Evolutionary conservation across 441 rosid genomes (phyloP), one percentile per base, ranked within the genome.

Genomic region (Populus tomentosa): DNA sequence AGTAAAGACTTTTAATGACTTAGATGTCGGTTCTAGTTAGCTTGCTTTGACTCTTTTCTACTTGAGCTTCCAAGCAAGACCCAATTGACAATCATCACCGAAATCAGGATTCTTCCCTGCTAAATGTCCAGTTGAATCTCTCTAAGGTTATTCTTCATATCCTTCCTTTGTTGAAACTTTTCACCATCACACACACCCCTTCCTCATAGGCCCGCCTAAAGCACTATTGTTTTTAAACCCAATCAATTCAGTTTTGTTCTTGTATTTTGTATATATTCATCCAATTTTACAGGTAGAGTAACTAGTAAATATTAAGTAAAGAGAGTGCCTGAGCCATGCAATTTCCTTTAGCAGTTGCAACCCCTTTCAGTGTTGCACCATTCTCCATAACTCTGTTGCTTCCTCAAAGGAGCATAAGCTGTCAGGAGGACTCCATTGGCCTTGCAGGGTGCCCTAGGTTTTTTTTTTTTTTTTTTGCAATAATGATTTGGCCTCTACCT

Each of bases 151-250:
- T 38, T 38, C 42, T 38, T 38, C 42, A 2, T 7, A 72, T 71
- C 62, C 75, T 32, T 20, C 46, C 70, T 24, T 18, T 64, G 28
- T 28, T 28, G 30, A 28, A 28, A 28, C 30, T 28, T 28, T 28
- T 28, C 30, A 28, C 30, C 30, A 28, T 74, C 10, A 74, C 3
- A 65, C 53, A 30, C 9, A 21, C 78, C 16, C 65, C 65, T 75
- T 75, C 30, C 32, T 75, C 67, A 42, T 67, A 75, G 11, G 7
- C 71, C 72, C 72, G 67, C 35, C 79, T 40, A 40, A 77, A 8
- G 3, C 66, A 28, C 62, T n/a, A 30, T 65, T 72, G n/a, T 24
- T 20, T 10, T 23, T n/a, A 64, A 1, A 38, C 42, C 42, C 42
- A 38, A 9, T 38, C 42, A 38, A 38, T 38, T 2, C 11, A 38